Conservation (phyloP, 495 filamentous ascomycete genomes). For the Acidiella bohemica region DNA sequence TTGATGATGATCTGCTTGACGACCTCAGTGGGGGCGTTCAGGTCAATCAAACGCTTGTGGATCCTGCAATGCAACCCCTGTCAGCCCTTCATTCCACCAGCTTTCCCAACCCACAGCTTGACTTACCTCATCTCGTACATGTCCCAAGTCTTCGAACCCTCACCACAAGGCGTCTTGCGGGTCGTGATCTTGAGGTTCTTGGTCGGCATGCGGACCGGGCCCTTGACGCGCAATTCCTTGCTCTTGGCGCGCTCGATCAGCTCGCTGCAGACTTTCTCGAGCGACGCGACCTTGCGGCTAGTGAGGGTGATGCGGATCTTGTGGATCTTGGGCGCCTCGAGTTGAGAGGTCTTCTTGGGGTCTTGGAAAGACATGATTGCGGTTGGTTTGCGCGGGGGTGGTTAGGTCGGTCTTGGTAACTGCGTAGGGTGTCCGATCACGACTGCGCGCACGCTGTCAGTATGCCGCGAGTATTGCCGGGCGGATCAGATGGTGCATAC, state of each 20-base stretch:
- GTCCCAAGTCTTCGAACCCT: constrained; percentile 99
- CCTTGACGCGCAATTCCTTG: constrained; percentile 98
- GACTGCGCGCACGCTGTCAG: constrained; percentile 29
- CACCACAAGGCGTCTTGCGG: constrained; percentile 93
- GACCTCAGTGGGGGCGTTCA: constrained; percentile 89
- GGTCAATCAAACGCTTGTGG: constrained; percentile 21
- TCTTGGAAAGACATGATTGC: constrained; percentile 56
- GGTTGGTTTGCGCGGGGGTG: constrained; percentile 8
- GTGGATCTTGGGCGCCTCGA: constrained; percentile 80
- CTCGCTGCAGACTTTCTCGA: constrained; percentile 97
- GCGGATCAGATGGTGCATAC: constrained; percentile 1
- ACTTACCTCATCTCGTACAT: constrained; percentile 93
- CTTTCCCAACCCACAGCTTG: not conserved
- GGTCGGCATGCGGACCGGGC: constrained; percentile 96
- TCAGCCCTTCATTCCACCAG: not conserved
- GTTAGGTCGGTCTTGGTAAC: constrained; percentile 6
- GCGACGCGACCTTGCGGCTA: constrained; percentile 75
- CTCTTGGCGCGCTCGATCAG: constrained; percentile 96
- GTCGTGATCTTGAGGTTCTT: constrained; percentile 94
- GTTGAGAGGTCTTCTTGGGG: constrained; percentile 81
- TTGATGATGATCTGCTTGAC: constrained; percentile 99
- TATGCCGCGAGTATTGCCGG: not conserved
- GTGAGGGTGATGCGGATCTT: constrained; percentile 98
- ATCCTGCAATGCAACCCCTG: constrained; percentile 4
- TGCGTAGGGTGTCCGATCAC: constrained; percentile 37